phyloP scores from a whole-genome alignment of 108 stramenopile species.

The Phaeodactylum tricornutum region DNA sequence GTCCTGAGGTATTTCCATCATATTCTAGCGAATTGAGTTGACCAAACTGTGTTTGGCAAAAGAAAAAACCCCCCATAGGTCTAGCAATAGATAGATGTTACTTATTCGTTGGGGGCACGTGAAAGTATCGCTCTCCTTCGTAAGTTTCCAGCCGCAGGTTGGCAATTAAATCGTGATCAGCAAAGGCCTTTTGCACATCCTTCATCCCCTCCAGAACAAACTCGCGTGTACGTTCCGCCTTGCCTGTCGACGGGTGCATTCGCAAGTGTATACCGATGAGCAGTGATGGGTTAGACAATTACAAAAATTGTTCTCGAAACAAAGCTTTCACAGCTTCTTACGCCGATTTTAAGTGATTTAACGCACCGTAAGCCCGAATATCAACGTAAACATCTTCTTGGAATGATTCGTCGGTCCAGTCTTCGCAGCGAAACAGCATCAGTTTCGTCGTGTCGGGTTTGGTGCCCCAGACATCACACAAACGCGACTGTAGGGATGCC shows the following conservation, averaged over 20 bases:
- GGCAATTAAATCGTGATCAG: slow-evolving; percentile 47
- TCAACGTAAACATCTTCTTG: slow-evolving; percentile 62
- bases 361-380: slow-evolving; percentile 53
- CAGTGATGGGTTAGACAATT: too few relatives aligned
- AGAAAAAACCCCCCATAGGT: too few relatives aligned
- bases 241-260: slow-evolving; percentile 5
- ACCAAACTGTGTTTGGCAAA: too few relatives aligned
- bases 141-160: slow-evolving; percentile 65
- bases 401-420: slow-evolving; percentile 68
- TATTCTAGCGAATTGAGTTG: too few relatives aligned
- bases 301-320: too few relatives aligned
- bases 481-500: slow-evolving; percentile 33
- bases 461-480: slow-evolving; percentile 62
- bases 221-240: slow-evolving; percentile 53
- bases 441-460: slow-evolving; percentile 62
- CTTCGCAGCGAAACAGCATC: slow-evolving; percentile 49
- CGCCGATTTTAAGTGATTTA: too few relatives aligned
- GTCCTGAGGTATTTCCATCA: too few relatives aligned
- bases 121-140: slow-evolving; percentile 65
- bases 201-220: slow-evolving; percentile 57
- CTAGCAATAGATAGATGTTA: too few relatives aligned
- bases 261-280: too few relatives aligned
- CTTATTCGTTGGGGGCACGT: slow-evolving; percentile 70
- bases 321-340: too few relatives aligned
- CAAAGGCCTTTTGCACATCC: slow-evolving; percentile 48